Evolutionary conservation across 768 basidiomycete genomes (phyloP).

Genomic region (Tricholoma bakamatsutake): DNA sequence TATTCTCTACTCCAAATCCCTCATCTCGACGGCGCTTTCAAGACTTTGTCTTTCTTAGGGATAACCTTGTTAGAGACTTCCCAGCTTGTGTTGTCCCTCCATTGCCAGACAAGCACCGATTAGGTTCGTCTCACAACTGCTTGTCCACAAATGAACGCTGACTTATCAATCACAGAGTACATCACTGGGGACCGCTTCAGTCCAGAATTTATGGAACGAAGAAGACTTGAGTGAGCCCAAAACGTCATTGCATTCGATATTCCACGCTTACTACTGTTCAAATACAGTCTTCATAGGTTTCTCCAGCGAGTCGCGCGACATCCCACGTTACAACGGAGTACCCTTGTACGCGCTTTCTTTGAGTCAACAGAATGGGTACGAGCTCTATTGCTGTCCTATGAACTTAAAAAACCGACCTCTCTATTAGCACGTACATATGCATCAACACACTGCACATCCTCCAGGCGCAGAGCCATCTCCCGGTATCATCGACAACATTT

Average conservation of each 20-base stretch:
- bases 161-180: conserved; percentile 60
- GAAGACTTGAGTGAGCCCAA: conserved; percentile 71
- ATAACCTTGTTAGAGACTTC: conserved; percentile 86
- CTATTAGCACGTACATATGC: conserved; percentile 88
- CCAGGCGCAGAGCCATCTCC: conserved; percentile 75
- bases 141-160: not conserved
- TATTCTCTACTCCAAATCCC: conserved; percentile 72
- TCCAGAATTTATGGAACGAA: conserved; percentile 92
- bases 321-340: conserved; percentile 88
- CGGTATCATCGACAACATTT: conserved; percentile 89
- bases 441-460: conserved; percentile 91
- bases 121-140: conserved; percentile 53
- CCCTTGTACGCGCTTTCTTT: conserved; percentile 89
- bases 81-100: conserved; percentile 98
- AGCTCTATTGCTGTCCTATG: not conserved
- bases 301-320: conserved; percentile 87
- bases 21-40: conserved; percentile 87
- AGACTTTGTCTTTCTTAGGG: conserved; percentile 92
- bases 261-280: not conserved
- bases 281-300: conserved; percentile 81
- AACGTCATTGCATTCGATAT: not conserved
- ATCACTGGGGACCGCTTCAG: conserved; percentile 97
- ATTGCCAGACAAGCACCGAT: conserved; percentile 91
- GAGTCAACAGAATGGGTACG: conserved; percentile 98
- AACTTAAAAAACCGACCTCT: conserved; percentile 3